Evolutionary conservation across 2,329 filamentous ascomycete genomes (phyloP), one percentile per base, ranked within the genome.

Genomic region (Aspergillus flavus): DNA sequence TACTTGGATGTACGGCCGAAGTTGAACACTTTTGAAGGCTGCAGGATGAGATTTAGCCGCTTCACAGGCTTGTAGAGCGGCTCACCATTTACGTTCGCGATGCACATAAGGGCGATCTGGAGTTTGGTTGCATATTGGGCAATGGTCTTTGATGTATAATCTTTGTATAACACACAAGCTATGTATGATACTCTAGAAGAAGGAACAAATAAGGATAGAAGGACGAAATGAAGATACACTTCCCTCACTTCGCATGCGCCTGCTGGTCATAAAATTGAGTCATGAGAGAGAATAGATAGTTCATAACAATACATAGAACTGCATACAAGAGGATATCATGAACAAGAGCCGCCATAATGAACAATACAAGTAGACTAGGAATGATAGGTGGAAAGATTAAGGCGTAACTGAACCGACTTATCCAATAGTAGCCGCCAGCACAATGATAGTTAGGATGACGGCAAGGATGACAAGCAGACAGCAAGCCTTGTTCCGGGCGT

Each of bases 401-500:
- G 57, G 30, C 34, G 46, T 59, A 58, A 30, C 39, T 55, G 82
- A 73, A 53, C 19, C 19, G 65, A 28, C 63, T 68, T 72, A 96
- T 62, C 91, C 91, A 71, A 97, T 76, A 58, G 93, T 88, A 58
- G 94, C 91, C 16, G 95, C 96, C 70, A 99, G 81, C 64, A 99
- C 84, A 52, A 99, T 89, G 70, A 99, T 93, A 4, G 93, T 91
- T 72, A 98, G 78, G 64, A 99, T 95, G 55, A 99, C 87, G 1
- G 91, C 90, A 73, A 99, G 78, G 64, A 99, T 94, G 57, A 99
- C 80, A 73, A 99, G 80, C 75, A 99, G 81, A 76, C 94, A 97
- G 77, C 94, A 99, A 46, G 92, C 92, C 84, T 96, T 97, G 80
- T 93, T 95, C 68, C 96, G 87, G 32, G 95, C 95, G 66, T 93